These are phyloP conservation scores for Pistacia vera DNA, from an alignment of 345 rosid genomes.

Conservation along the genomic window DNA sequence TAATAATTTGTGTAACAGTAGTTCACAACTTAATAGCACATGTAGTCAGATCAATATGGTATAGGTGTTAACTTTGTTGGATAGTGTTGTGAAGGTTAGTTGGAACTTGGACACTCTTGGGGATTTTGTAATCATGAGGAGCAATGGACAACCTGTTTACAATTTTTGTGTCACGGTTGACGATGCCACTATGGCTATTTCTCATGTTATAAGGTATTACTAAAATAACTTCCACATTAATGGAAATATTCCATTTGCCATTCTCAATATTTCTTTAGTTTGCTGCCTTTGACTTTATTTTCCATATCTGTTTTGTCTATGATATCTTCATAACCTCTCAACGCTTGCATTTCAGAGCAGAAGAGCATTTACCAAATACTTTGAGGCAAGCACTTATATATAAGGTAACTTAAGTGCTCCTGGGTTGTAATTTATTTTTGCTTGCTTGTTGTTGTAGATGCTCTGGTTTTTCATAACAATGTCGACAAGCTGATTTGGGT, in stretches of 20 bases:
- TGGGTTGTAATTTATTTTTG: background rate
- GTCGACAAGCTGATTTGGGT: conserved; percentile 18
- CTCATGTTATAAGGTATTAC: conserved; percentile 90
- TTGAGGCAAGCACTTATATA: conserved; percentile 91
- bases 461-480: conserved; percentile 20
- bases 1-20: background rate
- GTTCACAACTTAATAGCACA: background rate
- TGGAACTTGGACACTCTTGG: conserved; percentile 96
- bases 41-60: background rate
- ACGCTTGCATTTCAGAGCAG: conserved; percentile 61
- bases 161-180: conserved; percentile 96
- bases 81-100: conserved; percentile 83
- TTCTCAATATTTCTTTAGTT: conserved; percentile 3
- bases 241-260: background rate
- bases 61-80: conserved; percentile 46
- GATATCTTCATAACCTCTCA: conserved; percentile 16
- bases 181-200: conserved; percentile 95
- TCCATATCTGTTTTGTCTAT: conserved; percentile 1
- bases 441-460: conserved; percentile 16
- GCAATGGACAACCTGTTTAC: conserved; percentile 96
- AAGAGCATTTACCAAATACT: conserved; percentile 94
- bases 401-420: conserved; percentile 47
- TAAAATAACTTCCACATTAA: conserved; percentile 12
- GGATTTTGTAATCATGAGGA: conserved; percentile 93
- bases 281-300: background rate